Evolutionary conservation across 306 rosid species (phyloP), one percentile per base, ranked within the genome.

Genomic region (Fagus crenata): DNA sequence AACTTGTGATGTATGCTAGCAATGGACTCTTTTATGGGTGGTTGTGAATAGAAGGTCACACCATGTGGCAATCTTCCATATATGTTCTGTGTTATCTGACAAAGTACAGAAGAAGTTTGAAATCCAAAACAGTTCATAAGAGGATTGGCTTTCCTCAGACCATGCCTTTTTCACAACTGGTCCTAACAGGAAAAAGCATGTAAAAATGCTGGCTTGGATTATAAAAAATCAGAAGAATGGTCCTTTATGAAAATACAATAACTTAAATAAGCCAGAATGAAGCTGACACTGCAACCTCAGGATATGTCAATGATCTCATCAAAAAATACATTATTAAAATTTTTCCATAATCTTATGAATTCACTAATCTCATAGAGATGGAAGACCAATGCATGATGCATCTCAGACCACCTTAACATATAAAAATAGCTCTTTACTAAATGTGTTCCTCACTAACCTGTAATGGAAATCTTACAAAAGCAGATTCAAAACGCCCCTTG

Each of bases 401-500:
- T 12, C 18, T 51, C 56, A 13, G n/a, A n/a, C 17, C 56, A 28
- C 11, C 28, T 7, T 58, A 58, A 58, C 64, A 8, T 5, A 22
- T 3, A 43, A 43, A 4, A 60, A 36, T 1, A 11, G 8, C 15
- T 12, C 9, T 8, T 12, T 4, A 12, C 36, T 2, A 60, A 32
- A 60, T 28, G 37, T 58, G 37, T 60, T 17, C 4, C 7, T 53
- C 39, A 71, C 92, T 43, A 75, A 93, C 98, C 98, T 91, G 89
- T 75, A 93, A 81, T 2, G 98, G 91, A 61, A 88, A 80, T 67
- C 83, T 91, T 22, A 79, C 67, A 31, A 93, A 93, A 39, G 91
- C 98, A 67, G 98, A 78, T 78, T 93, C 94, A n/a, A 93, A 91
- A 77, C 92, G 96, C 15, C 96, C 98, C 88, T 87, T 87, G 84